Conservation (phyloP, 495 filamentous ascomycete genomes). For the Penicillium lagena region DNA sequence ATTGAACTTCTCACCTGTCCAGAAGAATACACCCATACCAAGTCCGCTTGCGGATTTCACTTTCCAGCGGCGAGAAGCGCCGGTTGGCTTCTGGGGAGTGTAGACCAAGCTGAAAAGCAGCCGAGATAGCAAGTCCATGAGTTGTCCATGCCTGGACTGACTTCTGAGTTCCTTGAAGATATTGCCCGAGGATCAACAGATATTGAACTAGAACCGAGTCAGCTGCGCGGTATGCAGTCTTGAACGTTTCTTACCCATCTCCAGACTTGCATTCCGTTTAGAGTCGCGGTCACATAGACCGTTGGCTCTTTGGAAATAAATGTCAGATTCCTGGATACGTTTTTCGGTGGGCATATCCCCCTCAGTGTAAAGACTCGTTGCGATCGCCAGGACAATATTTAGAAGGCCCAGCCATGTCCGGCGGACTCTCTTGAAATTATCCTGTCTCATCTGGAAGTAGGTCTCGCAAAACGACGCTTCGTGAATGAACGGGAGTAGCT, state of each 20-base stretch:
- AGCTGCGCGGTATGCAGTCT: neutral
- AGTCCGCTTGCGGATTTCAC: too few species aligned
- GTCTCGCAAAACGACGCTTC: slow-evolving; percentile 28
- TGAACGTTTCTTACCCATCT: slow-evolving; percentile 17
- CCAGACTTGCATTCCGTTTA: slow-evolving; percentile 26
- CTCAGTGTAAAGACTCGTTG: slow-evolving; percentile 10
- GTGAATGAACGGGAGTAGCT: slow-evolving; percentile 32
- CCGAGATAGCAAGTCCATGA: slow-evolving; percentile 31
- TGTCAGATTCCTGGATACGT: slow-evolving; percentile 24
- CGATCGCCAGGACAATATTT: slow-evolving; percentile 18
- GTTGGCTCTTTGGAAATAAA: slow-evolving; percentile 28
- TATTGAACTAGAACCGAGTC: slow-evolving; percentile 18
- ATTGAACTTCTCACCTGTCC: neutral
- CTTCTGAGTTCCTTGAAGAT: slow-evolving; percentile 37
- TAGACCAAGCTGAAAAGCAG: slow-evolving; percentile 31
- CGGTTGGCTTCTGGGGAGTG: slow-evolving; percentile 24
- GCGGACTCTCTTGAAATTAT: slow-evolving; percentile 25
- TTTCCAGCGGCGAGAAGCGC: neutral
- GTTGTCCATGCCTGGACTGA: slow-evolving; percentile 37
- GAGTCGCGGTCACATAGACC: slow-evolving; percentile 23
- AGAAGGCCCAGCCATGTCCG: slow-evolving; percentile 23
- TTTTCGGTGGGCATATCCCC: slow-evolving; percentile 6
- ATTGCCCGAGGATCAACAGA: slow-evolving; percentile 31
- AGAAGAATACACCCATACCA: neutral
- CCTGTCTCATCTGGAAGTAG: slow-evolving; percentile 21